Evolutionary conservation across 805 yeast species (phyloP), one percentile per base, ranked within the genome.

Genomic region (Schwanniomyces vanrijiae): DNA sequence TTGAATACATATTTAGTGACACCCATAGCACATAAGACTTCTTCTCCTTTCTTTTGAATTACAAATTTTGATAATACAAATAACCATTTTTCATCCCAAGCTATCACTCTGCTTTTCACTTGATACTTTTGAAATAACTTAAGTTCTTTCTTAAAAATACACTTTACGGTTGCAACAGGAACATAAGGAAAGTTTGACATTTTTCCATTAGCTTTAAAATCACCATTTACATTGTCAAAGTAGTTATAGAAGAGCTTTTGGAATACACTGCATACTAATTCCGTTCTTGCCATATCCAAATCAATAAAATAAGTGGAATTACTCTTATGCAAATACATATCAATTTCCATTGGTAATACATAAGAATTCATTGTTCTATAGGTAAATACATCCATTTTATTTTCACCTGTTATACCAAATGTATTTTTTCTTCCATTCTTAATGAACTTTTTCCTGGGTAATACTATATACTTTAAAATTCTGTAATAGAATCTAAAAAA

Each of bases 61-160:
- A 76, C 77, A 58, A 90, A 89, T 56, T 80, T 76, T 37, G 86
- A 80, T 20, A 86, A 53, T 10, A 88, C 77, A 59, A 82, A 90
- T 11, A 91, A 56, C 96, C 97, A 90, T 64, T 90, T 91, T 28
- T 79, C 73, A 66, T 88, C 94, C 96, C 96, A 90, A 6, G 92
- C 85, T 5, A 87, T 61, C 16, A 91, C 76, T 33, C 81, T 71
- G 2, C 86, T 77, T 29, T 71, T 69, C 19, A 91, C 73, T 3
- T 67, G 53, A 61, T 83, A 91, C 21, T 56, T 55, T 46, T 77
- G 79, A 58, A 83, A 88, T 1, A 92, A 85, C 55, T 69, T 77
- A 60, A 92, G 82, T 58, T 91, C 96, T 52, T 77, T 80, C 51
- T 84, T 75, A 68, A 88, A 91, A 22, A 78, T 73, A 25, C 86